Evolutionary conservation across 106 monocot species (phyloP).

Genomic region (Dioscorea alata): DNA sequence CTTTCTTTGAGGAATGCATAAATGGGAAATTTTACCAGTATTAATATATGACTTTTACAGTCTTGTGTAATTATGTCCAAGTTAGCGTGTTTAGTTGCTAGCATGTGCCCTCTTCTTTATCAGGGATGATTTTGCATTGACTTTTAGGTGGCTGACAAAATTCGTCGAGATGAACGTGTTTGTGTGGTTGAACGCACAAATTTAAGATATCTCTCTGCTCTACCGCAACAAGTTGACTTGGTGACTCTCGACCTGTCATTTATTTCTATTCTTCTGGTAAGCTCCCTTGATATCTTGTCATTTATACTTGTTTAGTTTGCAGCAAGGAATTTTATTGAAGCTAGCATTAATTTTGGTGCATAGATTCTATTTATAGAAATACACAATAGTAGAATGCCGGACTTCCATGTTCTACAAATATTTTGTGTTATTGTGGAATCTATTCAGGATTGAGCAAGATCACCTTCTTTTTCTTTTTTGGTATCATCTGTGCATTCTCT

Average conservation of each 20-base stretch:
- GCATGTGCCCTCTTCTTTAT: too few relatives aligned
- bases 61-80: too few relatives aligned
- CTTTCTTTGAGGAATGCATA: too few relatives aligned
- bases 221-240: conserved; percentile 79
- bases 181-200: conserved; percentile 86
- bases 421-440: neutral
- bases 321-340: too few relatives aligned
- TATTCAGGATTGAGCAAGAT: neutral
- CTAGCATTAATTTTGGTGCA: too few relatives aligned
- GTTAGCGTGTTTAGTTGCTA: too few relatives aligned
- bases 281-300: neutral
- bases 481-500: neutral
- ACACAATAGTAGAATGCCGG: too few relatives aligned
- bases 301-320: too few relatives aligned
- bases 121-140: too few relatives aligned
- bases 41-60: too few relatives aligned
- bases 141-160: conserved; percentile 92
- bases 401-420: neutral
- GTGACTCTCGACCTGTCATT: conserved; percentile 95
- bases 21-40: too few relatives aligned
- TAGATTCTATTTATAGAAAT: too few relatives aligned
- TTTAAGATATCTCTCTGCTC: conserved; percentile 84
- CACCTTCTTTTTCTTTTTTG: neutral
- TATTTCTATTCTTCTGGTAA: conserved; percentile 96
- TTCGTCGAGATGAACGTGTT: conserved; percentile 69